phyloP scores from a whole-genome alignment of 2,329 filamentous ascomycete species.

The Aspergillus cejpii region DNA sequence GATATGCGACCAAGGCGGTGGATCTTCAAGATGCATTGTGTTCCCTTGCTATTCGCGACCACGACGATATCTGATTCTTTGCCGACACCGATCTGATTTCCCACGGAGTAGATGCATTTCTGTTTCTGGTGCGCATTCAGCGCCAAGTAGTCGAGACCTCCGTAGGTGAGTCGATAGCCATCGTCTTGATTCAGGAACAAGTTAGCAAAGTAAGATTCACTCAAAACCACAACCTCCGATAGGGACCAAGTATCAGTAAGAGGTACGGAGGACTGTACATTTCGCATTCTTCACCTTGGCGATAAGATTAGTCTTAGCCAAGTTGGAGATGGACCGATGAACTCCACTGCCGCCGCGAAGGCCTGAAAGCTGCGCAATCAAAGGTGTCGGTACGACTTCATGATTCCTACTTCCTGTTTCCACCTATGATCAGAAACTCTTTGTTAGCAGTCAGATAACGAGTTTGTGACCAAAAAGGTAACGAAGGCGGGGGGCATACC shows the following conservation, averaged over 20 bases:
- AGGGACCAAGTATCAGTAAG: neutral
- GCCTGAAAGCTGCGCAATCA: constrained; percentile 78
- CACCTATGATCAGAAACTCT: constrained; percentile 55
- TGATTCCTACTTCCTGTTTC: constrained; percentile 94
- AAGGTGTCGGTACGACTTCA: constrained; percentile 83
- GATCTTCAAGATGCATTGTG: constrained; percentile 84
- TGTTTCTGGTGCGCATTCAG: constrained; percentile 79
- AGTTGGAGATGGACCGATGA: constrained; percentile 76
- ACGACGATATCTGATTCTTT: constrained; percentile 98
- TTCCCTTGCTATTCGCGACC: constrained; percentile 71
- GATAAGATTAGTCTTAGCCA: constrained; percentile 89
- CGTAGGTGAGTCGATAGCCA: constrained; percentile 92
- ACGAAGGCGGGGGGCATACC: constrained; percentile 49
- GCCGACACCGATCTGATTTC: constrained; percentile 88
- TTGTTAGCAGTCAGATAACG: constrained; percentile 35
- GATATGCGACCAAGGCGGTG: constrained; percentile 92
- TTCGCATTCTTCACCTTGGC: constrained; percentile 89
- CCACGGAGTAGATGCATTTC: constrained; percentile 80
- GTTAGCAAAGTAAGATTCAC: neutral
- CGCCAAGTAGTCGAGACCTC: constrained; percentile 94
- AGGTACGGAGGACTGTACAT: constrained; percentile 44
- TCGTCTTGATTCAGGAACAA: constrained; percentile 52
- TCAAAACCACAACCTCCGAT: neutral
- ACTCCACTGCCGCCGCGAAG: constrained; percentile 73
- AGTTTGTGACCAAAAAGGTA: constrained; percentile 14